These are phyloP conservation scores for Globisporangium lucens DNA, from an alignment of 352 stramenopile species.

Conservation along the genomic window DNA sequence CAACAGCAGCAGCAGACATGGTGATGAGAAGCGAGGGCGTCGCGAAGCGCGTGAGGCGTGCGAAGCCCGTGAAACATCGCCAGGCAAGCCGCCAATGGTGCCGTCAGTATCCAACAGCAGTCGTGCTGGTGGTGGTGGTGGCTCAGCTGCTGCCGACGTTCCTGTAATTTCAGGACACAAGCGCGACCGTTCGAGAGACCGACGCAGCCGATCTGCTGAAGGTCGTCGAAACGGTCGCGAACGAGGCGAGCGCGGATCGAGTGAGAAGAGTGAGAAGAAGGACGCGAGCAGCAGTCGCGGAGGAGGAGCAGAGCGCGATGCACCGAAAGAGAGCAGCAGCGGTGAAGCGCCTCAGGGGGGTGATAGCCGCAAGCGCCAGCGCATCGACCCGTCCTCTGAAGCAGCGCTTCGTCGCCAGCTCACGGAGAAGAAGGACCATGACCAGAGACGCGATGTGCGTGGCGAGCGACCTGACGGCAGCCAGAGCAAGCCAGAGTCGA, in stretches of 20 bases:
- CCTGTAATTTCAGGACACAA: constrained; percentile 20
- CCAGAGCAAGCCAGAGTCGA: background rate
- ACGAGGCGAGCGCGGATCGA: constrained; percentile 23
- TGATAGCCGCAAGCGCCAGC: constrained; percentile 50
- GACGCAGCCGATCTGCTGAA: constrained; percentile 40
- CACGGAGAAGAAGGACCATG: constrained; percentile 64
- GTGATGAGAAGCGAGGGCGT: constrained; percentile 33
- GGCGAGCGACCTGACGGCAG: background rate
- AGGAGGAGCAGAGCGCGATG: constrained; percentile 7
- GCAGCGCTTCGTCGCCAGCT: constrained; percentile 65
- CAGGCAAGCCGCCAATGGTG: constrained; percentile 16
- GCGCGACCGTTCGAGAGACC: constrained; percentile 28
- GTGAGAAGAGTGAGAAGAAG: constrained; percentile 22
- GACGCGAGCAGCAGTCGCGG: constrained; percentile 19
- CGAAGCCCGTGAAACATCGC: constrained; percentile 29
- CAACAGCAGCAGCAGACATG: constrained; percentile 18
- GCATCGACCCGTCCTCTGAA: constrained; percentile 52
- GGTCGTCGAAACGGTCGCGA: constrained; percentile 31
- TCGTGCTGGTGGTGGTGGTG: constrained; percentile 12
- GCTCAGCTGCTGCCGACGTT: constrained; percentile 12
- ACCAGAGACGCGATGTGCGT: constrained; percentile 15
- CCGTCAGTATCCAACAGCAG: background rate
- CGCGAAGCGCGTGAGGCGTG: constrained; percentile 21
- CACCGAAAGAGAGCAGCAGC: constrained; percentile 13
- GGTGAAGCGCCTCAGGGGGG: constrained; percentile 14